Base-by-base conservation (phyloP, 225 moss, liverwort and hornwort species). In the Thuidium tamariscinum region DNA sequence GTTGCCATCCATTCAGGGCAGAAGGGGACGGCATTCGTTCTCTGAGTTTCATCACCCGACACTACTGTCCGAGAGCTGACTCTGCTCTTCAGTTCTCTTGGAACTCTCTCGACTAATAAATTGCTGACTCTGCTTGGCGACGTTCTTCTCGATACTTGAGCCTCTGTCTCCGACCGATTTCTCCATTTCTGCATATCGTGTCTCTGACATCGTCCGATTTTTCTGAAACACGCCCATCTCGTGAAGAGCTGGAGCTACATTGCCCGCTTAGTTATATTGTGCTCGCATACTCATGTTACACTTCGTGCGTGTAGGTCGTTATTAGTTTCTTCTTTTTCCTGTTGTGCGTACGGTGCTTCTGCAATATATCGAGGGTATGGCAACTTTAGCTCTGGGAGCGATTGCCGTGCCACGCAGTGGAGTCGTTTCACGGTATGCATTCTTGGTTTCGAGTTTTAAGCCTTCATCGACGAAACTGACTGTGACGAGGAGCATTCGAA, bases 81-180 rank as follows among this genome's bases (percentile, higher is more conserved):
- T 60, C 73, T 61, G 26, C 83, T 14, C 27, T 54, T 48, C 83
- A 52, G 18, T 42, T 70, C 84, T 29, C 19, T 9, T 62, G 63
- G 64, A 77, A 85, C 54, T 77, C 30, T 66, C 65, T 65, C 41
- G 48, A 60, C 4, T 6, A 18, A 67, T 6, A 18, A 67, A 30
- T 82, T 82, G 85, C 88, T 90, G 90, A 85, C 82, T 87, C 87
- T 77, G 87, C 87, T 36, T 70, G 26, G 82, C 57, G 56, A 62
- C 29, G 55, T n/a, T 69, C 65, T 51, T 51, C 59, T 32, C 78
- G 12, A 20, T 82, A 59, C 55, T 83, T 74, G 62, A 67, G 68
- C 67, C 46, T 61, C 44, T 36, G 82, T 30, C 46, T 30, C 10
- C 18, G 49, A 34, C 36, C 59, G 82, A 20, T 30, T 46, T 27